Conservation (phyloP, 2,329 filamentous ascomycete genomes). For the Mollisiaceae sp. region DNA sequence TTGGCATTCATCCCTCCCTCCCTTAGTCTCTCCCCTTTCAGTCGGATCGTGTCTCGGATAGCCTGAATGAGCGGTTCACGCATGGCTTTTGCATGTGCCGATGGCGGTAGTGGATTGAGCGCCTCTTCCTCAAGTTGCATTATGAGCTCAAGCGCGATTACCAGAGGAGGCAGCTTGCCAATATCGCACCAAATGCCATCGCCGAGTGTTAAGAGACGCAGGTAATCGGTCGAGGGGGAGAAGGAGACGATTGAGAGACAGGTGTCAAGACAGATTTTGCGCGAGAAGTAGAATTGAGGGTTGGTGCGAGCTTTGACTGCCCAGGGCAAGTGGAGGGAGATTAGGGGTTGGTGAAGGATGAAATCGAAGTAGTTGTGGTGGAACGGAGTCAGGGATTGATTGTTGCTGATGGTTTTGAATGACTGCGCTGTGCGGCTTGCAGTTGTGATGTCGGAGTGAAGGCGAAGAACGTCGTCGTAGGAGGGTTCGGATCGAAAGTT, state of each 20-base stretch:
- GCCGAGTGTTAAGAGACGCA: constrained; percentile 46
- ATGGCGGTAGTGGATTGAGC: neutral
- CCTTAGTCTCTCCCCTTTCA: constrained; percentile 43
- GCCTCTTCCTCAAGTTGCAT: constrained; percentile 47
- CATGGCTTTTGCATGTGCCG: too few species aligned
- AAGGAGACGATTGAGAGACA: constrained; percentile 37
- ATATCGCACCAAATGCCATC: constrained; percentile 49
- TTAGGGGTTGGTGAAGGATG: constrained; percentile 57
- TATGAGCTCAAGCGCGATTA: constrained; percentile 48
- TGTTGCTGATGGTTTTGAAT: neutral
- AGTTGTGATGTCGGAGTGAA: neutral
- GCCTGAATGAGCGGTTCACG: constrained; percentile 12
- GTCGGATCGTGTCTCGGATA: constrained; percentile 33
- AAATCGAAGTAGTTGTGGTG: constrained; percentile 55
- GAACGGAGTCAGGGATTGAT: constrained; percentile 43
- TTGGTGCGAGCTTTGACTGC: constrained; percentile 47
- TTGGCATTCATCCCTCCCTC: constrained; percentile 52
- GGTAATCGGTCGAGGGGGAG: constrained; percentile 40
- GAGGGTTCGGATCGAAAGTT: neutral
- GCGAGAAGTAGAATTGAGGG: constrained; percentile 53
- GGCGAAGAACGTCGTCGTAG: neutral
- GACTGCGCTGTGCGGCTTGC: too few species aligned
- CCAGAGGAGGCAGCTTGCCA: constrained; percentile 43
- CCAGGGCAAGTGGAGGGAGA: constrained; percentile 57
- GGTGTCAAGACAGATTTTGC: constrained; percentile 51